Percentiles rank a stretch among this genome's conserved stretches.
Conservation (phyloP, 148 eudicot species). For the Amaranthus palmeri region DNA sequence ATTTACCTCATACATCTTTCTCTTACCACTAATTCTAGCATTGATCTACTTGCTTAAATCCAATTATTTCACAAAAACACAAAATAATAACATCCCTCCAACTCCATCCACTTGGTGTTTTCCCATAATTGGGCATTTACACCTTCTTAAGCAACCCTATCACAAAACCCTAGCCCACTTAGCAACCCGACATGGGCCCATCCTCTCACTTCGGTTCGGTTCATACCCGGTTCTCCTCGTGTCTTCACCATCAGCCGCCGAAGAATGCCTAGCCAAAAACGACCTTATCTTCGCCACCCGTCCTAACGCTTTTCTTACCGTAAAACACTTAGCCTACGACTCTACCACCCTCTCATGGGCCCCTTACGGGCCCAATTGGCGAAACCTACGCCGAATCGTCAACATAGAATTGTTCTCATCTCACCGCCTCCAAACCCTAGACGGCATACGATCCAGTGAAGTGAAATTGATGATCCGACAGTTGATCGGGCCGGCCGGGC, state of each 20-base stretch:
- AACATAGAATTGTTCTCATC: slow-evolving; percentile 22
- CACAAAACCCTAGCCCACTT: slow-evolving; percentile 32
- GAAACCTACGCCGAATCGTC: slow-evolving; percentile 24
- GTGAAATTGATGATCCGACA: slow-evolving; percentile 13
- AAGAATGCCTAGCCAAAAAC: slow-evolving; percentile 27
- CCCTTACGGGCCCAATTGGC: slow-evolving; percentile 31
- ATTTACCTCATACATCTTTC: not conserved
- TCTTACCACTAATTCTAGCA: slow-evolving; percentile 2
- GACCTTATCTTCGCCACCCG: slow-evolving; percentile 29
- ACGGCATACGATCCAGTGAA: slow-evolving; percentile 18
- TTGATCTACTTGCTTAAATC: slow-evolving; percentile 19
- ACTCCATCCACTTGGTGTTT: slow-evolving; percentile 30
- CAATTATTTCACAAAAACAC: slow-evolving; percentile 14
- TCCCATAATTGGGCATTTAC: slow-evolving; percentile 55
- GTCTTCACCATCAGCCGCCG: slow-evolving; percentile 21
- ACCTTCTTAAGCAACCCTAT: slow-evolving; percentile 42
- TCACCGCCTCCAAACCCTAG: slow-evolving; percentile 19
- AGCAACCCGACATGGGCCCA: slow-evolving; percentile 33
- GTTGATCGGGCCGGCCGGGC: not conserved
- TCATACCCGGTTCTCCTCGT: slow-evolving; percentile 33
- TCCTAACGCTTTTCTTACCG: slow-evolving; percentile 14
- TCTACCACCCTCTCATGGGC: slow-evolving; percentile 27
- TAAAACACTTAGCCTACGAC: slow-evolving; percentile 22
- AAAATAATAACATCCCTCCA: slow-evolving; percentile 34
- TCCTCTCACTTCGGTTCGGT: slow-evolving; percentile 42